Evolutionary conservation across 768 basidiomycete genomes (phyloP).

Genomic region (Punctularia strigosozonata): DNA sequence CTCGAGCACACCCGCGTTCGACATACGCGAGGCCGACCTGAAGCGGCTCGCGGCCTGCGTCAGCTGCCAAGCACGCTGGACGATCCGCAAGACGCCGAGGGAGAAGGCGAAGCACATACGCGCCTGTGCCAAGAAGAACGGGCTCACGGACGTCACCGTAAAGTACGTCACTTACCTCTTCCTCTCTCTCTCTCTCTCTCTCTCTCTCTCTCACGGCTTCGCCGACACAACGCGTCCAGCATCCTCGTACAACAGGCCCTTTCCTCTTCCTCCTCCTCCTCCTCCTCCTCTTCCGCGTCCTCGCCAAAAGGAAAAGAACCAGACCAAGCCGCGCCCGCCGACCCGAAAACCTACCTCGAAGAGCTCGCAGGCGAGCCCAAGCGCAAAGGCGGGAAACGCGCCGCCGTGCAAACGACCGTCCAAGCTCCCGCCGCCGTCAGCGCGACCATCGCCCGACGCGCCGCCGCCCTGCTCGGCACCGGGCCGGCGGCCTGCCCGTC

Average conservation of each 20-base stretch:
- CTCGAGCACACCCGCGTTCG: slow-evolving; percentile 11
- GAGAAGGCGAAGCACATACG: slow-evolving; percentile 62
- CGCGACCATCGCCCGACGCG: neutral
- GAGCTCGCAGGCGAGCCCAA: neutral
- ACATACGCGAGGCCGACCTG: slow-evolving; percentile 37
- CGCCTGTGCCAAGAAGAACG: slow-evolving; percentile 53
- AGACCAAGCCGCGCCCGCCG: neutral
- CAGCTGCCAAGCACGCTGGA: slow-evolving; percentile 58
- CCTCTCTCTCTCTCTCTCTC: too few species aligned
- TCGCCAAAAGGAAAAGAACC: neutral
- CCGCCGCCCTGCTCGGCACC: neutral
- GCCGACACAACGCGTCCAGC: neutral
- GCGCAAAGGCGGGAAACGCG: neutral
- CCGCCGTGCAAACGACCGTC: neutral
- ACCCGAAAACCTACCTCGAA: neutral
- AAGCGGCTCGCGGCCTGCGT: slow-evolving; percentile 44
- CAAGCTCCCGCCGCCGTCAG: neutral
- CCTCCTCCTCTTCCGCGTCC: too few species aligned
- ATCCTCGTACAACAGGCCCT: neutral
- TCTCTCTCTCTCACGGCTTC: neutral
- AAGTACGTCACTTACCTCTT: too few species aligned
- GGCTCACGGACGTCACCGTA: slow-evolving; percentile 45
- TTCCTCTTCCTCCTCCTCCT: too few species aligned
- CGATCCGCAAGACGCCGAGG: slow-evolving; percentile 44
- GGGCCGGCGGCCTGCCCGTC: neutral